Percentiles rank a stretch among this genome's conserved stretches.
Evolutionary conservation across 164 flowering plant species (phyloP).

Genomic region (Vitis riparia): DNA sequence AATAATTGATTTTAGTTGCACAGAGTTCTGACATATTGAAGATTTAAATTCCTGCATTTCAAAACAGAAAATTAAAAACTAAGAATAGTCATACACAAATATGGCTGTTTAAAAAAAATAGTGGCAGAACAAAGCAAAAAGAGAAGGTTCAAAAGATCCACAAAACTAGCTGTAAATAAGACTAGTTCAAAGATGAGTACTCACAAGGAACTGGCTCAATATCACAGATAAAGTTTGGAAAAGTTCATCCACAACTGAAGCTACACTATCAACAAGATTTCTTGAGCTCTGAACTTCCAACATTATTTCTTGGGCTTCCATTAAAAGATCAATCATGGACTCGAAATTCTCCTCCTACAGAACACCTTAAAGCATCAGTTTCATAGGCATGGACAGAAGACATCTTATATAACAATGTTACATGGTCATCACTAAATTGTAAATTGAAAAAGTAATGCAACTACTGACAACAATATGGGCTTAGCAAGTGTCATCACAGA

Average conservation of each 20-base stretch:
- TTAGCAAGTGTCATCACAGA: neutral
- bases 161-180: neutral
- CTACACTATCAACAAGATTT: slow-evolving; percentile 29
- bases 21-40: slow-evolving; percentile 22
- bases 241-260: slow-evolving; percentile 54
- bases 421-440: neutral
- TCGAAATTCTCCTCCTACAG: slow-evolving; percentile 41
- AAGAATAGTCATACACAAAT: neutral
- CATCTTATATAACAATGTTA: neutral
- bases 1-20: slow-evolving; percentile 35
- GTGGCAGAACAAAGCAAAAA: neutral
- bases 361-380: slow-evolving; percentile 9
- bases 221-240: slow-evolving; percentile 36
- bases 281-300: slow-evolving; percentile 54
- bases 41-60: slow-evolving; percentile 61
- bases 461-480: neutral
- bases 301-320: slow-evolving; percentile 47
- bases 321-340: slow-evolving; percentile 28
- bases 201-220: slow-evolving; percentile 43
- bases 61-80: neutral
- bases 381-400: slow-evolving; percentile 4
- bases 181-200: slow-evolving; percentile 10
- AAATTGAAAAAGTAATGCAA: neutral
- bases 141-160: neutral
- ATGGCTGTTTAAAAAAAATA: neutral